Percentiles rank a stretch among this genome's conserved stretches.
These are phyloP conservation scores for Micromonas pusilla DNA, from an alignment of 139 green algal species.

Conservation along the genomic window DNA sequence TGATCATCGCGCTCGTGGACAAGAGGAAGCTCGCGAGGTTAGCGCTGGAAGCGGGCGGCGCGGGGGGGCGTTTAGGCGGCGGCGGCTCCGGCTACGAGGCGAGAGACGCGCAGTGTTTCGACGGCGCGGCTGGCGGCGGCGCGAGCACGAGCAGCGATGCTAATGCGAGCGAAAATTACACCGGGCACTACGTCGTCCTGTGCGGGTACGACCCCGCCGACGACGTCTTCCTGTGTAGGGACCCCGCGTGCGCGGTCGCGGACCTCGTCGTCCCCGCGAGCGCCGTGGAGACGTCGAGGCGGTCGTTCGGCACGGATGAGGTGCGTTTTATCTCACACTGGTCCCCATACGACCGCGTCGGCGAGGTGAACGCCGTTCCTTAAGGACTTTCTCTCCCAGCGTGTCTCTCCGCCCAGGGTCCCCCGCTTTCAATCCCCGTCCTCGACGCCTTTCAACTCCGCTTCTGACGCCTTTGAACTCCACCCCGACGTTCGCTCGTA, in stretches of 20 bases:
- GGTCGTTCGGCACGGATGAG: conserved; percentile 65
- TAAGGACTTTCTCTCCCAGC: too few species aligned
- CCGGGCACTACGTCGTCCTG: conserved; percentile 58
- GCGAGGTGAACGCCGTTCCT: too few species aligned
- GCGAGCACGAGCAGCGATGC: not conserved
- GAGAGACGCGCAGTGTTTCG: too few species aligned
- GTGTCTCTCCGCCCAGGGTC: too few species aligned
- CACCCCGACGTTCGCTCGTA: too few species aligned
- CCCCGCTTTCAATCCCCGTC: too few species aligned
- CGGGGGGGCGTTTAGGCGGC: not conserved
- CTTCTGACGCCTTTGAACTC: too few species aligned
- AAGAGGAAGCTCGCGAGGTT: conserved; percentile 53
- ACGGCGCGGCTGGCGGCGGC: conserved; percentile 20
- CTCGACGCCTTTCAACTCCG: too few species aligned
- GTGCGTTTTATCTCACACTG: too few species aligned
- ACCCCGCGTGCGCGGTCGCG: conserved; percentile 42
- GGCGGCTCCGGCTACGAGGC: too few species aligned
- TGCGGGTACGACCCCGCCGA: conserved; percentile 41
- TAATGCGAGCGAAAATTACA: too few species aligned
- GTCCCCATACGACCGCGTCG: too few species aligned
- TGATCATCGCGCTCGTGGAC: conserved; percentile 76
- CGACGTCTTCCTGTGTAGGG: conserved; percentile 44
- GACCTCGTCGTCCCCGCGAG: conserved; percentile 28
- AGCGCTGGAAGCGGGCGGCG: not conserved
- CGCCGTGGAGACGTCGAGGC: conserved; percentile 48